Percentiles rank a stretch among this genome's conserved stretches.
Conservation (phyloP, 331 rosid species). For the Quercus phellos region DNA sequence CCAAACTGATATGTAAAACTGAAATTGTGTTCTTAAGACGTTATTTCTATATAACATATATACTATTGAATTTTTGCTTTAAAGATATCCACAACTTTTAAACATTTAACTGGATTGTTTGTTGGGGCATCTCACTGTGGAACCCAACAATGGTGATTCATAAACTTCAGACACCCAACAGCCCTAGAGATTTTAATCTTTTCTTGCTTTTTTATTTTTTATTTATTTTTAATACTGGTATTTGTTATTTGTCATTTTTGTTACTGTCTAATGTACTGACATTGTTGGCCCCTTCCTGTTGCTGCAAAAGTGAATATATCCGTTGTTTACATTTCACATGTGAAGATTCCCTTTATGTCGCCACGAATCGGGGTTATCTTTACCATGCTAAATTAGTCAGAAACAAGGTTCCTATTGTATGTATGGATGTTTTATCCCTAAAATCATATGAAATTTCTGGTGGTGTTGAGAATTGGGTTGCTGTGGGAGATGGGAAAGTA, state of each 20-base stretch:
- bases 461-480: conserved; percentile 66
- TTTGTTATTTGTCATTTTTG: neutral
- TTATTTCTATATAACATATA: too few species aligned
- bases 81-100: too few species aligned
- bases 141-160: neutral
- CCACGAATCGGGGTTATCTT: conserved; percentile 79
- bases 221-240: neutral
- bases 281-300: conserved; percentile 25
- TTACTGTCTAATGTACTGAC: conserved; percentile 15
- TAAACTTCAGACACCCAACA: neutral
- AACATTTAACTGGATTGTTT: neutral
- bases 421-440: conserved; percentile 67
- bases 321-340: conserved; percentile 64
- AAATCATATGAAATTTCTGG: conserved; percentile 31
- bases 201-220: conserved; percentile 4
- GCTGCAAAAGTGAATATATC: conserved; percentile 96
- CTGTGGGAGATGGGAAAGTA: conserved; percentile 90
- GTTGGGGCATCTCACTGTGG: neutral
- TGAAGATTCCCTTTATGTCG: conserved; percentile 69
- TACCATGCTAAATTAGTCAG: conserved; percentile 69
- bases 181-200: neutral
- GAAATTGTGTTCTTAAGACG: too few species aligned
- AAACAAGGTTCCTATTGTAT: conserved; percentile 66
- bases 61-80: too few species aligned
- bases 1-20: too few species aligned